Percentiles rank a stretch among this genome's conserved stretches.
phyloP scores from a whole-genome alignment of 495 filamentous ascomycete genomes.

The Aspergillus avenaceus region DNA sequence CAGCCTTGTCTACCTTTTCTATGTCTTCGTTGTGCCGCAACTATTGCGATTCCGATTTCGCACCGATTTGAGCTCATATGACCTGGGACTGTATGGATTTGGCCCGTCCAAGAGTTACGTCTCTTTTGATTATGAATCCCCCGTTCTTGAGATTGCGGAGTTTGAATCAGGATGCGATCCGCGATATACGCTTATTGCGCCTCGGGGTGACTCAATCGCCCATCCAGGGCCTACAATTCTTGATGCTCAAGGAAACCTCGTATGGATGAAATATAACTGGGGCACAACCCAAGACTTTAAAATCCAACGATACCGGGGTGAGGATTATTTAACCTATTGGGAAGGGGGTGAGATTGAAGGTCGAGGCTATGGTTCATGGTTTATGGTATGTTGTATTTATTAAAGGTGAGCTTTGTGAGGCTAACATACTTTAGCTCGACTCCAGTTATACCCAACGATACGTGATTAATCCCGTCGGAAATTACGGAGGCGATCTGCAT shows the following conservation, averaged over 20 bases:
- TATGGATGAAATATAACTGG: conserved; percentile 40
- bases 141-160: conserved; percentile 26
- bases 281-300: conserved; percentile 45
- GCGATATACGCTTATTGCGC: conserved; percentile 41
- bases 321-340: conserved; percentile 52
- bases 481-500: conserved; percentile 24
- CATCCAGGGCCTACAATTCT: conserved; percentile 45
- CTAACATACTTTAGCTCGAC: conserved; percentile 29
- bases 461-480: conserved; percentile 30
- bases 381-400: conserved; percentile 33
- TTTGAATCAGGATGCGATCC: conserved; percentile 32
- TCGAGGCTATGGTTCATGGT: conserved; percentile 46
- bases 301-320: conserved; percentile 39
- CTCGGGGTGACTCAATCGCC: conserved; percentile 37
- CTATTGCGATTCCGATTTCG: conserved; percentile 28
- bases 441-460: conserved; percentile 37
- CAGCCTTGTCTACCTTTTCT: conserved; percentile 24
- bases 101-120: conserved; percentile 28
- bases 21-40: conserved; percentile 25
- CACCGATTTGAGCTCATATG: conserved; percentile 29
- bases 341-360: conserved; percentile 46
- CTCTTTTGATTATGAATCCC: conserved; percentile 32
- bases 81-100: conserved; percentile 33
- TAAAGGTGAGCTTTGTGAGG: neutral
- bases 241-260: conserved; percentile 38